Evolutionary conservation across 805 yeast genomes (phyloP).

Genomic region (Kodamaea sagamina): DNA sequence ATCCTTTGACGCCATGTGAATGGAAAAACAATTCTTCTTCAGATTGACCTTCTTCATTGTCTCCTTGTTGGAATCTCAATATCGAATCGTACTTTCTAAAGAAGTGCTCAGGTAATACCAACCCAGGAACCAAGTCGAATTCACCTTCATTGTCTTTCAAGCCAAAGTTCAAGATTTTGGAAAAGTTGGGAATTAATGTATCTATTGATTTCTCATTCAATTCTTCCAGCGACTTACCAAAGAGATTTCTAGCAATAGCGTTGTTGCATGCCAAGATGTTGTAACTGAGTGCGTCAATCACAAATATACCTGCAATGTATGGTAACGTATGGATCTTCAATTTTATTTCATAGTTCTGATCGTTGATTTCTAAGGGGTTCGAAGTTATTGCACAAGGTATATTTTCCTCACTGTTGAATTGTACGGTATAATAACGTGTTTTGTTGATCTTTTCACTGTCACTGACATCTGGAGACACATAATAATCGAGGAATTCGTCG

Average conservation of each 20-base stretch:
- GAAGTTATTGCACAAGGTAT: conserved; percentile 78
- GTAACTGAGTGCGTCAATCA: conserved; percentile 54
- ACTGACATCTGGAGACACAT: conserved; percentile 23
- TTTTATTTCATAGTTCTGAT: conserved; percentile 45
- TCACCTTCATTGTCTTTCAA: conserved; percentile 26
- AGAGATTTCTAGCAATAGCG: conserved; percentile 74
- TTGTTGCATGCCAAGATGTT: conserved; percentile 71
- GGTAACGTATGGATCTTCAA: conserved; percentile 77
- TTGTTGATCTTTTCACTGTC: conserved; percentile 47
- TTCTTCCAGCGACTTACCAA: conserved; percentile 63
- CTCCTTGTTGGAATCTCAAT: conserved; percentile 20
- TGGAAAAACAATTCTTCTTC: conserved; percentile 52
- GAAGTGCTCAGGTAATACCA: conserved; percentile 88
- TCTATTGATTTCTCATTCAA: conserved; percentile 47
- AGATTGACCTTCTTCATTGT: conserved; percentile 22
- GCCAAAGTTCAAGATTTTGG: conserved; percentile 46
- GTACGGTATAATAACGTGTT: conserved; percentile 62
- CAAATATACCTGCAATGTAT: conserved; percentile 83
- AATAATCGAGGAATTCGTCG: conserved; percentile 18
- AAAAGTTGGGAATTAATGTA: conserved; percentile 63
- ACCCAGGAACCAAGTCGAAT: conserved; percentile 51
- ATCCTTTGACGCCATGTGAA: conserved; percentile 68
- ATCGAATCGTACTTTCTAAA: conserved; percentile 69
- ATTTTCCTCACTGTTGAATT: conserved; percentile 43
- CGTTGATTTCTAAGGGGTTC: conserved; percentile 52